Conservation (phyloP, 768 basidiomycete genomes). For the Kwoniella bestiolae region DNA sequence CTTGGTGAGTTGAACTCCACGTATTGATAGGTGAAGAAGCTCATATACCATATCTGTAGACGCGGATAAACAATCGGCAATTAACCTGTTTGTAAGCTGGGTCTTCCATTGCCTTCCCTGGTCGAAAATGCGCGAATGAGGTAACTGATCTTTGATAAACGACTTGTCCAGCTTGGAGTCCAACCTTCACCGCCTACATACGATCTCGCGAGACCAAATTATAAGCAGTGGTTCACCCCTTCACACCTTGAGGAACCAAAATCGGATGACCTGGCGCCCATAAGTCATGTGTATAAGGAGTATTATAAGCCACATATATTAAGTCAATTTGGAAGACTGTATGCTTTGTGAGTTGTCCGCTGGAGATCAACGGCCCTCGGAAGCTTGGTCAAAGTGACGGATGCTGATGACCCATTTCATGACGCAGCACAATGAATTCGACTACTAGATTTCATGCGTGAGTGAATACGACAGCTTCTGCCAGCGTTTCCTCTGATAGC, state of each 20-base stretch:
- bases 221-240: conserved; percentile 83
- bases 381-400: too few species aligned
- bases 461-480: too few species aligned
- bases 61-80: conserved; percentile 95
- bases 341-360: conserved; percentile 47
- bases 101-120: too few species aligned
- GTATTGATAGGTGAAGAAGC: not conserved
- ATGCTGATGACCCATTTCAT: not conserved
- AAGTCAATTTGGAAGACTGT: conserved; percentile 52
- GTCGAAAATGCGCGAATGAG: conserved; percentile 8
- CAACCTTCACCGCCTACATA: conserved; percentile 50
- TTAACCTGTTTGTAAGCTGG: conserved; percentile 88
- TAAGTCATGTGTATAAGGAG: conserved; percentile 65
- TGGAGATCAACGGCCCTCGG: too few species aligned
- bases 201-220: conserved; percentile 68
- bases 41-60: conserved; percentile 61
- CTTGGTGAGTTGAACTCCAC: conserved; percentile 64
- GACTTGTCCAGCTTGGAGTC: conserved; percentile 32
- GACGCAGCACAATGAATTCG: conserved; percentile 55
- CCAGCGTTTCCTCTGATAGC: not conserved
- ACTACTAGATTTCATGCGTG: conserved; percentile 49
- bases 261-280: conserved; percentile 62
- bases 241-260: conserved; percentile 55
- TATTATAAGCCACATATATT: conserved; percentile 69
- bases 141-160: not conserved